Evolutionary conservation across 768 basidiomycete species (phyloP).

Genomic region (Amanita polypyramis): DNA sequence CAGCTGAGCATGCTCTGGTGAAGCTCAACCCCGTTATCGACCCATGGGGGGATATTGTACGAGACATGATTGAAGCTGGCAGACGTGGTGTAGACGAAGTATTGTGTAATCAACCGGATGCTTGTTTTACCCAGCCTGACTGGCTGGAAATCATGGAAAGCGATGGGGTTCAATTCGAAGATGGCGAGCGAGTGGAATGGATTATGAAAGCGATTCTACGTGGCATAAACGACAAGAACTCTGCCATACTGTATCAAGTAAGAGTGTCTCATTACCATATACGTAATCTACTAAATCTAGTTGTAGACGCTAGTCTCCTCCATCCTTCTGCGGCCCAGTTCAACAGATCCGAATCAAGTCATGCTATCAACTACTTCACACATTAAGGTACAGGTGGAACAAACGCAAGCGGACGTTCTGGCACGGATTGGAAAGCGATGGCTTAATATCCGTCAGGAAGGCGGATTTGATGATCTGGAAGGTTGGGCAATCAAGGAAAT

Average conservation of each 20-base stretch:
- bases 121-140: slow-evolving; percentile 56
- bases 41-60: slow-evolving; percentile 57
- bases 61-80: slow-evolving; percentile 57
- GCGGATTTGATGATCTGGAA: slow-evolving; percentile 79
- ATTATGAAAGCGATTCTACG: slow-evolving; percentile 57
- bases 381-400: slow-evolving; percentile 64
- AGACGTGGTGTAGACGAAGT: slow-evolving; percentile 55
- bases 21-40: slow-evolving; percentile 51
- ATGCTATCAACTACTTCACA: slow-evolving; percentile 62
- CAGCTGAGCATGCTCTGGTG: slow-evolving; percentile 48
- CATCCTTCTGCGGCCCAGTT: slow-evolving; percentile 60
- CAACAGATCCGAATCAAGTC: slow-evolving; percentile 44
- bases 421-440: slow-evolving; percentile 73
- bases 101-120: slow-evolving; percentile 46
- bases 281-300: neutral
- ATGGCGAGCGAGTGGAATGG: slow-evolving; percentile 69
- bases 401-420: slow-evolving; percentile 54
- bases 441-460: slow-evolving; percentile 60
- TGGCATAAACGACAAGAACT: slow-evolving; percentile 55
- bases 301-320: slow-evolving; percentile 59
- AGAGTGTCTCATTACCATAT: slow-evolving; percentile 1
- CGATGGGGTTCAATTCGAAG: slow-evolving; percentile 67
- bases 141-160: slow-evolving; percentile 70
- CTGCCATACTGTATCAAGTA: slow-evolving; percentile 70
- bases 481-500: slow-evolving; percentile 87